phyloP scores from a whole-genome alignment of 1,284 basidiomycete genomes.

The Trametes sp. region DNA sequence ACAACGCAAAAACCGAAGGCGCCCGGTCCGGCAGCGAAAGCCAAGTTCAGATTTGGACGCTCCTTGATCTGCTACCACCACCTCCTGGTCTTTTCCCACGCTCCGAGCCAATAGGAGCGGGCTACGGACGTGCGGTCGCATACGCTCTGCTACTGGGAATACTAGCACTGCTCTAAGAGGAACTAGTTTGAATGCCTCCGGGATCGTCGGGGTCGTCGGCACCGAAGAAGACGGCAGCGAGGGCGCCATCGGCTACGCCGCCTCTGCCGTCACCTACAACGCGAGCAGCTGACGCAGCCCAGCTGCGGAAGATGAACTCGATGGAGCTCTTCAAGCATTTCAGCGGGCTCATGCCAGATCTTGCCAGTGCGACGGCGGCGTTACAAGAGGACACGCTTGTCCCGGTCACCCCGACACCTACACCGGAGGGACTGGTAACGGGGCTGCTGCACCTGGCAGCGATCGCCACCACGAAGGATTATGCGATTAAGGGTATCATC shows the following conservation, averaged over 20 bases:
- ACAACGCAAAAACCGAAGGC: no score
- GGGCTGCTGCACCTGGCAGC: not conserved
- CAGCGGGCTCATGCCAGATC: not conserved
- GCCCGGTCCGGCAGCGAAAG: no score
- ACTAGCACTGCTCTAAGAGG: no score
- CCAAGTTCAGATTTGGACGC: no score
- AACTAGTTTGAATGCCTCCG: no score
- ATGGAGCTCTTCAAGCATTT: not conserved
- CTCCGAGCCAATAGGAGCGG: no score
- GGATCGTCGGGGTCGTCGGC: not conserved
- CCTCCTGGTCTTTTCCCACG: no score
- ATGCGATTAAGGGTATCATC: not conserved
- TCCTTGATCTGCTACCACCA: no score
- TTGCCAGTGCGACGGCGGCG: not conserved
- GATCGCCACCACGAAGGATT: not conserved
- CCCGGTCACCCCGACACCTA: not conserved
- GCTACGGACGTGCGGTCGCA: no score
- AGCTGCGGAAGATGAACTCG: not conserved
- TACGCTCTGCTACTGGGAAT: no score
- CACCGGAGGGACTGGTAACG: not conserved
- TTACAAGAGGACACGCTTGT: not conserved
- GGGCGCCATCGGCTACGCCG: not conserved
- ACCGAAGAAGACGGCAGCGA: not conserved
- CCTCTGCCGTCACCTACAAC: not conserved
- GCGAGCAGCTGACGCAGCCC: not conserved